Base-by-base conservation (phyloP, 495 filamentous ascomycete species). In the Echria macrotheca region DNA sequence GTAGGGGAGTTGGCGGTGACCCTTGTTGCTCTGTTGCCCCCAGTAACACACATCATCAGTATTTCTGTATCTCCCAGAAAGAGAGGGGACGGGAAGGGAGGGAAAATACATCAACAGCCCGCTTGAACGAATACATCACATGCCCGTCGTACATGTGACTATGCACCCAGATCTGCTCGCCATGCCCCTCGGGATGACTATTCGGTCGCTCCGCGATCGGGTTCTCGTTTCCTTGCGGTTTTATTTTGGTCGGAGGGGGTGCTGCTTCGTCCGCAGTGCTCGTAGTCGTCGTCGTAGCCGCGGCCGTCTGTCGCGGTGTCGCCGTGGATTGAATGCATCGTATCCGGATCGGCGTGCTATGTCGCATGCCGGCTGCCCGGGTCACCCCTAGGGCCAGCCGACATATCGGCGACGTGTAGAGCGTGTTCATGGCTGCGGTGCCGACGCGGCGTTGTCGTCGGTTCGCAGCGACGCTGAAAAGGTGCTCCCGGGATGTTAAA, bases 141-240 rank as follows among this genome's bases (percentile, higher is more conserved):
- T 91, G 83, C 44, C 89, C 87, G 28, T 84, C 85, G 50, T 83
- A 73, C 49, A 90, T 74, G 66, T 98, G 83, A 65, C 78, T 78
- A 70, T 85, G 95, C 63, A 88, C 75, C 70, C 80, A 98, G 69
- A 98, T 86, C 60, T 86, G 74, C 60, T 71, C 66, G 49, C 69
- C 65, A 71, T 82, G 68, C 80, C 85, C 64, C 78, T 72, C 29
- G 7, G 51, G 51, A 18, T 40, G 49, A 3, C 24, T 8, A 18
- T 38, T 17, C 14, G 18, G 15, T 11, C 25, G 23, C 25, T 19
- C 29, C 21, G 46, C 36, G 12, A 23, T 9, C 14, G 31, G 72
- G 31, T 48, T 12, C 28, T 22, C 37, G 9, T 49, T 19, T n/a
- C 29, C 22, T 15, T 17, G 23, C 48, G 28, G 26, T 21, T 50